Evolutionary conservation across 768 basidiomycete genomes (phyloP).

Genomic region (Melanogaster broomeanus): DNA sequence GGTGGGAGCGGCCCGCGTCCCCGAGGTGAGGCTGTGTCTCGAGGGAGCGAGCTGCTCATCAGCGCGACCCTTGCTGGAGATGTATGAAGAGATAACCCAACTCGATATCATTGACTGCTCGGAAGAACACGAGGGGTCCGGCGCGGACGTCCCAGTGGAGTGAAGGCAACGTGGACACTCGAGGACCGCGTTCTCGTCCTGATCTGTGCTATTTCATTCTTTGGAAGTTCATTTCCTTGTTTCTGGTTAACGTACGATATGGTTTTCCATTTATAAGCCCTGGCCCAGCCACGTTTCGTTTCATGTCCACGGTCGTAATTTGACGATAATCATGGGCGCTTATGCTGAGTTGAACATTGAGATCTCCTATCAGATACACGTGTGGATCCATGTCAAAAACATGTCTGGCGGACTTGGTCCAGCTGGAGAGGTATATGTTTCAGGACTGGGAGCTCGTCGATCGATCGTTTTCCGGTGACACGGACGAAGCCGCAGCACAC

Average conservation of each 20-base stretch:
- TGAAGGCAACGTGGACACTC: not conserved
- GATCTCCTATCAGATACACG: not conserved
- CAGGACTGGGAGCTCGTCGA: slow-evolving; percentile 13
- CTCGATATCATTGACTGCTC: slow-evolving; percentile 1
- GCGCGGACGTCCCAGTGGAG: not conserved
- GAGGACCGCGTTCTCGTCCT: not conserved
- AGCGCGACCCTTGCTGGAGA: slow-evolving; percentile 8
- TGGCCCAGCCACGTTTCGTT: slow-evolving; percentile 15
- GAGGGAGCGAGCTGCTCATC: slow-evolving; percentile 15
- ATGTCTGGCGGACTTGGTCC: not conserved
- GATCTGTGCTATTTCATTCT: not conserved
- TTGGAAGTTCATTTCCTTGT: not conserved
- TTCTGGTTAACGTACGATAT: not conserved
- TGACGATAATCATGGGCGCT: not conserved
- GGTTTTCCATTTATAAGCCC: slow-evolving; percentile 14
- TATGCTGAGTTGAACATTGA: not conserved
- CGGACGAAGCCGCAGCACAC: slow-evolving; percentile 10
- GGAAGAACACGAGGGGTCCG: not conserved
- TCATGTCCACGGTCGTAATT: slow-evolving; percentile 8
- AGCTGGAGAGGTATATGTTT: slow-evolving; percentile 5
- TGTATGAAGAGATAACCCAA: slow-evolving; percentile 7
- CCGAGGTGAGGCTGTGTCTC: slow-evolving; percentile 33
- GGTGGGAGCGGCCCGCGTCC: slow-evolving; percentile 24
- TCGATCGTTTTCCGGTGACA: slow-evolving; percentile 24
- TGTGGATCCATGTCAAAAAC: not conserved